phyloP scores from a whole-genome alignment of 1,284 basidiomycete genomes.

The Leccinum subfulvum region DNA sequence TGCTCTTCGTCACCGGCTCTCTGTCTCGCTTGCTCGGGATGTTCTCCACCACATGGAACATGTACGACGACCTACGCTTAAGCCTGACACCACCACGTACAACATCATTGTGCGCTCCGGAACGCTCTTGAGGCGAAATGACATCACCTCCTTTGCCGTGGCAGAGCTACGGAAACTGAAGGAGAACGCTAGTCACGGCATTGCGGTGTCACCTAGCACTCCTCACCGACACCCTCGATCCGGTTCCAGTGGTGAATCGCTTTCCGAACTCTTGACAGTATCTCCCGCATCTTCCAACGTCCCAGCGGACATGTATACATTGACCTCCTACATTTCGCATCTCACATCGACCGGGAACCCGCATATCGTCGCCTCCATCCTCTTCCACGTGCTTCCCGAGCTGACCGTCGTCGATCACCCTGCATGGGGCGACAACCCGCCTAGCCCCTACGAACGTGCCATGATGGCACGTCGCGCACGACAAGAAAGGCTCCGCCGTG shows the following conservation, averaged over 20 bases:
- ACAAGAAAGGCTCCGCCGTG: constrained; percentile 39
- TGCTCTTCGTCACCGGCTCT: constrained; percentile 57
- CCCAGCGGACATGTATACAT: constrained; percentile 41
- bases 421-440: constrained; percentile 32
- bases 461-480: constrained; percentile 25
- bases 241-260: neutral
- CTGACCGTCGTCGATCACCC: constrained; percentile 42
- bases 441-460: constrained; percentile 4
- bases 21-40: constrained; percentile 43
- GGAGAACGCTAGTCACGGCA: constrained; percentile 26
- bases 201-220: constrained; percentile 15
- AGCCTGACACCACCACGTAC: constrained; percentile 49
- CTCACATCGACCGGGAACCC: constrained; percentile 52
- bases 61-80: constrained; percentile 38
- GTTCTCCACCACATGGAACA: constrained; percentile 57
- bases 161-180: constrained; percentile 30
- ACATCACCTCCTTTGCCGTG: constrained; percentile 40
- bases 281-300: constrained; percentile 16
- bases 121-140: constrained; percentile 49
- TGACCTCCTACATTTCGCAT: constrained; percentile 54
- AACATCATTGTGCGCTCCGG: constrained; percentile 58
- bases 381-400: constrained; percentile 58
- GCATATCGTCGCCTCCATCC: constrained; percentile 39
- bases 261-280: constrained; percentile 17
- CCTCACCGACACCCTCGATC: constrained; percentile 1